Evolutionary conservation across 345 rosid genomes (phyloP).

Genomic region (Citrus trifoliata): DNA sequence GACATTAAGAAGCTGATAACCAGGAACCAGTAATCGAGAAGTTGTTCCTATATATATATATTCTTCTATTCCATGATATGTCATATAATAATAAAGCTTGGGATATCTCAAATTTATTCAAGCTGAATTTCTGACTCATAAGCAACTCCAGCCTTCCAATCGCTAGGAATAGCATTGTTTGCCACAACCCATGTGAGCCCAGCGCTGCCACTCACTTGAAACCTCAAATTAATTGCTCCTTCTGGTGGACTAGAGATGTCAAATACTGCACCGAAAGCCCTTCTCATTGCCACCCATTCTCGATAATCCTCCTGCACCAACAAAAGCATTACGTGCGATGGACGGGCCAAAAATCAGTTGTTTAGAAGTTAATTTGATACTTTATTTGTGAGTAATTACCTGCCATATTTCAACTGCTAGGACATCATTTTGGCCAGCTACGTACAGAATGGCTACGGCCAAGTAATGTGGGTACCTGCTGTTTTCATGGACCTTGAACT

Average conservation of each 20-base stretch:
- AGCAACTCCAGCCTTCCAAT: constrained; percentile 66
- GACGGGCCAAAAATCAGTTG: too few relatives aligned
- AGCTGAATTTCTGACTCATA: constrained; percentile 60
- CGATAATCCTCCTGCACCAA: too few relatives aligned
- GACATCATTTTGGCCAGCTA: constrained; percentile 57
- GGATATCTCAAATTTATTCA: constrained; percentile 15
- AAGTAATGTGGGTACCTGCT: constrained; percentile 67
- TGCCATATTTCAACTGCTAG: constrained; percentile 57
- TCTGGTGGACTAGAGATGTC: too few relatives aligned
- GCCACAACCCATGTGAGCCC: too few relatives aligned
- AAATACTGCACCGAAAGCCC: too few relatives aligned
- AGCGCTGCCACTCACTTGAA: too few relatives aligned
- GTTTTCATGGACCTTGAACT: constrained; percentile 61
- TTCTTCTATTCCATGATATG: neutral
- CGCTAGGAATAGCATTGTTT: constrained; percentile 39
- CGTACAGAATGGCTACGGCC: constrained; percentile 53
- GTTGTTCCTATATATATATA: neutral
- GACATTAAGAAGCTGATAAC: neutral
- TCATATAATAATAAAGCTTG: too few relatives aligned
- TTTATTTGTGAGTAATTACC: constrained; percentile 26
- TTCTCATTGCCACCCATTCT: too few relatives aligned
- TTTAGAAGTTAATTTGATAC: too few relatives aligned
- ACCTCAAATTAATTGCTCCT: too few relatives aligned
- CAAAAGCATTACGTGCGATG: too few relatives aligned
- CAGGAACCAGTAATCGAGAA: neutral